Percentiles rank a stretch among this genome's conserved stretches.
These are phyloP conservation scores for Sphagnum fallax DNA, from an alignment of 228 moss, liverwort and hornwort species.

Conservation along the genomic window DNA sequence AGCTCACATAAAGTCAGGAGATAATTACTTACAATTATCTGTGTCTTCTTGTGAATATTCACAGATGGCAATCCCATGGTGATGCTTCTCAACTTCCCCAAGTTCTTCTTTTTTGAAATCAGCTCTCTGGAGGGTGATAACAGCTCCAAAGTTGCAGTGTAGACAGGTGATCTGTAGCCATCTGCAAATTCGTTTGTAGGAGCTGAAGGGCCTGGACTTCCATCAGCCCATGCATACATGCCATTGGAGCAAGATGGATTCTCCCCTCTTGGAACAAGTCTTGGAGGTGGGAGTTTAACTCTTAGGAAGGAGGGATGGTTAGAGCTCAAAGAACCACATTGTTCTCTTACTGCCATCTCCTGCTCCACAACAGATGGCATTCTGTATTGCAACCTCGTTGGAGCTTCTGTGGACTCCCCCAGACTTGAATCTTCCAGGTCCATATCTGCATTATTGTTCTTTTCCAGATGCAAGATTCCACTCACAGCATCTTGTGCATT, in stretches of 20 bases:
- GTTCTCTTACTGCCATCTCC: slow-evolving; percentile 16
- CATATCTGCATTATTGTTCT: not conserved
- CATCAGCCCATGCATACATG: slow-evolving; percentile 8
- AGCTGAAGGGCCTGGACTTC: slow-evolving; percentile 12
- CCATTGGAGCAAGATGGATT: slow-evolving; percentile 4
- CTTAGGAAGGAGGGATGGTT: slow-evolving; percentile 29
- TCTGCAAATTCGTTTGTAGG: slow-evolving; percentile 23
- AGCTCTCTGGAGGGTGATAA: slow-evolving; percentile 48
- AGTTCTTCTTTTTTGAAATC: slow-evolving; percentile 17
- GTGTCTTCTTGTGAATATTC: not conserved
- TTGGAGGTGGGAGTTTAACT: slow-evolving; percentile 26
- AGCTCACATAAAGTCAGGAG: too few relatives aligned
- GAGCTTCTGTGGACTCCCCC: slow-evolving; percentile 9
- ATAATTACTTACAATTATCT: not conserved
- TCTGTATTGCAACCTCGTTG: slow-evolving; percentile 37
- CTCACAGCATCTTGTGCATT: not conserved
- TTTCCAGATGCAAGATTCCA: not conserved
- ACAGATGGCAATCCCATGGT: not conserved
- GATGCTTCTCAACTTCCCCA: not conserved
- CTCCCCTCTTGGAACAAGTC: slow-evolving; percentile 16
- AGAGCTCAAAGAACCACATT: slow-evolving; percentile 25
- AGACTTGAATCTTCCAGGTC: slow-evolving; percentile 6
- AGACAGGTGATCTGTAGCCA: slow-evolving; percentile 46
- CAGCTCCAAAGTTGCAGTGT: slow-evolving; percentile 49
- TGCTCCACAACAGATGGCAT: slow-evolving; percentile 34